Evolutionary conservation across 2,329 filamentous ascomycete genomes (phyloP).

Genomic region (Lecanicillium sp.): DNA sequence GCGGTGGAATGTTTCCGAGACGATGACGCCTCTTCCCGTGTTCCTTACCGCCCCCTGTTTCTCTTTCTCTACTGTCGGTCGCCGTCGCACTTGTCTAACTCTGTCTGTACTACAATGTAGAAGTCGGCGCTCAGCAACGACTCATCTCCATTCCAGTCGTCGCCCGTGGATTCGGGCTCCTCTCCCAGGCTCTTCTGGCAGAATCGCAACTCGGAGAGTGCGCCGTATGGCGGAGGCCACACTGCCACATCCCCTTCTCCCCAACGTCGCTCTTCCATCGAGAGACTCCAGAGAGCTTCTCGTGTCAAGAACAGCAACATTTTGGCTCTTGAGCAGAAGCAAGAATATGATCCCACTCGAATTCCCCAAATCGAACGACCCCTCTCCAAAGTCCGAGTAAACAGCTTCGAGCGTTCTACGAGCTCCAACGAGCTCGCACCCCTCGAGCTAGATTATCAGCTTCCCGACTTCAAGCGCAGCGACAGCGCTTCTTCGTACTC

Average conservation of each 20-base stretch:
- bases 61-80: neutral
- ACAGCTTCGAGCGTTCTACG: constrained; percentile 51
- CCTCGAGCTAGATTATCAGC: constrained; percentile 32
- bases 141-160: constrained; percentile 78
- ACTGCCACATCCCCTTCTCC: constrained; percentile 54
- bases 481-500: constrained; percentile 53
- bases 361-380: constrained; percentile 75
- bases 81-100: neutral
- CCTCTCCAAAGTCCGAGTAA: constrained; percentile 67
- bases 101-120: constrained; percentile 27
- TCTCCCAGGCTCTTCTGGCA: constrained; percentile 93
- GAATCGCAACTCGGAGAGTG: constrained; percentile 70
- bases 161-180: constrained; percentile 57
- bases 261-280: constrained; percentile 80
- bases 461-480: constrained; percentile 37
- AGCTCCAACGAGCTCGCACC: constrained; percentile 45
- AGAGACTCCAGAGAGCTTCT: constrained; percentile 88
- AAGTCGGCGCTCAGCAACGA: constrained; percentile 64
- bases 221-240: constrained; percentile 49
- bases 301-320: constrained; percentile 98
- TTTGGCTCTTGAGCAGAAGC: constrained; percentile 84
- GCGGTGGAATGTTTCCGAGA: constrained; percentile 12
- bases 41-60: neutral
- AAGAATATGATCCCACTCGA: constrained; percentile 81
- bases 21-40: constrained; percentile 3